phyloP scores from a whole-genome alignment of 371 early-diverging fungal species.

The Coemansia sp. region DNA sequence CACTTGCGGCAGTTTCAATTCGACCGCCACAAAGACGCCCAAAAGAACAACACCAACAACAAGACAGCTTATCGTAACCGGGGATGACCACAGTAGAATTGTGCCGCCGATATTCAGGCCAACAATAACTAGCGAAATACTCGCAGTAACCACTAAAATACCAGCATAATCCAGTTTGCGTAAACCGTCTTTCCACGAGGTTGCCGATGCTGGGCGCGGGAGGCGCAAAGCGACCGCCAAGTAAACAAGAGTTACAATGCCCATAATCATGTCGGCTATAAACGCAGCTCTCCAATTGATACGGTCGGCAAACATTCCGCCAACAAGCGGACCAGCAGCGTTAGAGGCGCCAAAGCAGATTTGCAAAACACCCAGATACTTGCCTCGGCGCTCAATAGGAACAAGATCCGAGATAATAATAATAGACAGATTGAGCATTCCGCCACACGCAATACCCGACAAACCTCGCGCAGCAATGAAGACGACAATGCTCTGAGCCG shows the following conservation, averaged over 20 bases:
- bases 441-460: conserved; percentile 47
- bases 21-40: conserved; percentile 52
- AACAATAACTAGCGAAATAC: conserved; percentile 56
- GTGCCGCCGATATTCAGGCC: conserved; percentile 62
- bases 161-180: conserved; percentile 56
- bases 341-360: conserved; percentile 54
- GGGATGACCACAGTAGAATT: conserved; percentile 59
- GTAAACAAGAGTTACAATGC: conserved; percentile 51
- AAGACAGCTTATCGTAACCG: conserved; percentile 55
- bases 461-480: conserved; percentile 44
- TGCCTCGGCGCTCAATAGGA: conserved; percentile 44
- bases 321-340: conserved; percentile 58
- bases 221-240: conserved; percentile 57
- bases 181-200: conserved; percentile 45
- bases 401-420: conserved; percentile 48
- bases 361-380: conserved; percentile 40
- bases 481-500: conserved; percentile 36
- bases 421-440: conserved; percentile 48
- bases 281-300: conserved; percentile 70
- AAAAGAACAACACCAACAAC: conserved; percentile 44
- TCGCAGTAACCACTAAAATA: conserved; percentile 50
- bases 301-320: conserved; percentile 46
- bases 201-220: conserved; percentile 37
- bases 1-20: conserved; percentile 46
- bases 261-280: conserved; percentile 59